Evolutionary conservation across 441 rosid species (phyloP).

Genomic region (Brassica balearica): DNA sequence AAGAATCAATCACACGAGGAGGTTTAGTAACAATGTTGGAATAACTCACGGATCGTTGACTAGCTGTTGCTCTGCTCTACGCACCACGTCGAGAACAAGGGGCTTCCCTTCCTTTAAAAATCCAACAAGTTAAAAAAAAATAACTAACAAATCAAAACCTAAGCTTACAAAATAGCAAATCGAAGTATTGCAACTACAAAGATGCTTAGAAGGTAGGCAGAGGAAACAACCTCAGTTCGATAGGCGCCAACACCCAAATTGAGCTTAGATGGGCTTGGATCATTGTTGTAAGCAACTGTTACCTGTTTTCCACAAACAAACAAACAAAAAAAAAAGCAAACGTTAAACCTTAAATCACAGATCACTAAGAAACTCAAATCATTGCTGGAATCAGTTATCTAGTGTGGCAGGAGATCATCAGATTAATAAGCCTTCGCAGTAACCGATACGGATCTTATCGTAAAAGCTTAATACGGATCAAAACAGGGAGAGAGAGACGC

Average conservation of each 20-base stretch:
- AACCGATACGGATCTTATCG: background rate
- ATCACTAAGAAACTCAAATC: background rate
- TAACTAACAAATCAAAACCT: conserved; percentile 3
- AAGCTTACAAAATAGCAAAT: conserved; percentile 17
- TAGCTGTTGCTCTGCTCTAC: conserved; percentile 66
- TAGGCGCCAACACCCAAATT: conserved; percentile 98
- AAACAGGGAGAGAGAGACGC: background rate
- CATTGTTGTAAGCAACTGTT: conserved; percentile 91
- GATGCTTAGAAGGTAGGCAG: background rate
- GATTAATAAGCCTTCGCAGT: background rate
- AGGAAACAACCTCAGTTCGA: conserved; percentile 75
- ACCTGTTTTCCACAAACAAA: conserved; percentile 46
- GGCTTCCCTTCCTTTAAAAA: conserved; percentile 69
- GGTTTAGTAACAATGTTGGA: background rate
- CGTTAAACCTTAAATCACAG: background rate
- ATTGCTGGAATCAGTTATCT: background rate
- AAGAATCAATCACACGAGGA: background rate
- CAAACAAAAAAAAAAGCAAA: background rate
- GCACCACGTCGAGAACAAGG: conserved; percentile 64
- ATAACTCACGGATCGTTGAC: conserved; percentile 61
- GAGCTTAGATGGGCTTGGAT: conserved; percentile 79
- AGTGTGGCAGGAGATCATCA: background rate
- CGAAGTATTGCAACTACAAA: background rate
- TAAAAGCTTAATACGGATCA: conserved; percentile 7
- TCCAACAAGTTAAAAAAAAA: background rate